phyloP scores from a whole-genome alignment of 2,329 filamentous ascomycete genomes.

The Sclerotinia spermophila region DNA sequence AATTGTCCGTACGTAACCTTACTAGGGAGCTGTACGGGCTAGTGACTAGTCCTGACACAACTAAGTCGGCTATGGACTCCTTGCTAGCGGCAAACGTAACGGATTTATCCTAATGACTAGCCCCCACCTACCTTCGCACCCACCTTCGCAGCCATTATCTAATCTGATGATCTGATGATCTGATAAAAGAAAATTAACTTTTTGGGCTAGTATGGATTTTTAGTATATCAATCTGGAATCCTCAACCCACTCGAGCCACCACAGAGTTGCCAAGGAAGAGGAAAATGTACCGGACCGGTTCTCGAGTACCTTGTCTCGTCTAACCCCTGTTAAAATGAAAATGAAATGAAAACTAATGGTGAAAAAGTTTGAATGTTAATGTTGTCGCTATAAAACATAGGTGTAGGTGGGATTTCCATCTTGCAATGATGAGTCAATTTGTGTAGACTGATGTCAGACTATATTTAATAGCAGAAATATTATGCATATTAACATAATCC shows the following conservation, averaged over 20 bases:
- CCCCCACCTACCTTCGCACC: background rate
- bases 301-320: background rate
- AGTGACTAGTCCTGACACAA: background rate
- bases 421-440: background rate
- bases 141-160: slow-evolving; percentile 17
- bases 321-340: background rate
- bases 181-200: slow-evolving; percentile 4
- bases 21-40: background rate
- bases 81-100: background rate
- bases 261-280: slow-evolving; percentile 2
- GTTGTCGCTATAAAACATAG: background rate
- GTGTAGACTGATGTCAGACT: slow-evolving; percentile 6
- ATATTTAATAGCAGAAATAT: background rate
- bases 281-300: background rate
- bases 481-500: background rate
- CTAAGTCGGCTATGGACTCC: background rate
- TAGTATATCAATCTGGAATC: background rate
- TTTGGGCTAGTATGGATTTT: background rate
- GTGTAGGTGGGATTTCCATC: slow-evolving; percentile 1
- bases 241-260: background rate
- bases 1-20: background rate
- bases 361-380: slow-evolving; percentile 1
- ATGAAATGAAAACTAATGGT: background rate
- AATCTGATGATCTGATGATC: slow-evolving; percentile 22
- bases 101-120: background rate